Conservation (phyloP, 805 yeast species). For the Candida qinlingensis region DNA sequence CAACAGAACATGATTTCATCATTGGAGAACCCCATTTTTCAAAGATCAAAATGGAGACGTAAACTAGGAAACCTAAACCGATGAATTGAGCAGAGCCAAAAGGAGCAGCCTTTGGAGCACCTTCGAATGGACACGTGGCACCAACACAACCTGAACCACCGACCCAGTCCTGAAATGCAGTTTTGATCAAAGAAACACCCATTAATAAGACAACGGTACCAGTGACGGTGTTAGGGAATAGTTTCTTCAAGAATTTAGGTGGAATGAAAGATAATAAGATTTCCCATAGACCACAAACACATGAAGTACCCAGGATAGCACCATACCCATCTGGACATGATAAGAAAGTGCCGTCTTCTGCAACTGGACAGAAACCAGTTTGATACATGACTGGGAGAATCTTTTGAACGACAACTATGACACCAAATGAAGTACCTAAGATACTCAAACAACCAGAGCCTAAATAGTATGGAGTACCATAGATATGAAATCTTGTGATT, state of each 20-base stretch:
- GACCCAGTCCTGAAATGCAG: slow-evolving; percentile 80
- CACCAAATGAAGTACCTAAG: slow-evolving; percentile 87
- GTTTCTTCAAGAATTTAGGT: slow-evolving; percentile 57
- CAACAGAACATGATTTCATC: slow-evolving; percentile 91
- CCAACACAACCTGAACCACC: slow-evolving; percentile 75
- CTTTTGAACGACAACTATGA: slow-evolving; percentile 72
- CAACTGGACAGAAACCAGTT: slow-evolving; percentile 60
- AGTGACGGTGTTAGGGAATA: slow-evolving; percentile 86
- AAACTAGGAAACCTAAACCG: slow-evolving; percentile 85
- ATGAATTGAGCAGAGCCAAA: slow-evolving; percentile 91
- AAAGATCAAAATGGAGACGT: slow-evolving; percentile 61
- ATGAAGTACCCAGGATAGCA: slow-evolving; percentile 70
- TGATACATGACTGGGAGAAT: slow-evolving; percentile 78
- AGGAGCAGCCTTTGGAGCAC: slow-evolving; percentile 51
- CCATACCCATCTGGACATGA: slow-evolving; percentile 93
- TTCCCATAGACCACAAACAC: slow-evolving; percentile 70
- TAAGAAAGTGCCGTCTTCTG: slow-evolving; percentile 56
- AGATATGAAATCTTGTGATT: slow-evolving; percentile 76
- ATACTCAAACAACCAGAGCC: slow-evolving; percentile 89
- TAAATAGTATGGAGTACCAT: slow-evolving; percentile 67
- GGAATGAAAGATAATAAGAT: slow-evolving; percentile 73
- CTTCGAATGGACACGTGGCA: slow-evolving; percentile 41
- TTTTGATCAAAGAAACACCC: slow-evolving; percentile 62
- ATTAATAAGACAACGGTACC: slow-evolving; percentile 88
- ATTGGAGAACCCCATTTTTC: slow-evolving; percentile 93